Evolutionary conservation across 768 basidiomycete species (phyloP), one percentile per base, ranked within the genome.

Genomic region (Russula emetica): DNA sequence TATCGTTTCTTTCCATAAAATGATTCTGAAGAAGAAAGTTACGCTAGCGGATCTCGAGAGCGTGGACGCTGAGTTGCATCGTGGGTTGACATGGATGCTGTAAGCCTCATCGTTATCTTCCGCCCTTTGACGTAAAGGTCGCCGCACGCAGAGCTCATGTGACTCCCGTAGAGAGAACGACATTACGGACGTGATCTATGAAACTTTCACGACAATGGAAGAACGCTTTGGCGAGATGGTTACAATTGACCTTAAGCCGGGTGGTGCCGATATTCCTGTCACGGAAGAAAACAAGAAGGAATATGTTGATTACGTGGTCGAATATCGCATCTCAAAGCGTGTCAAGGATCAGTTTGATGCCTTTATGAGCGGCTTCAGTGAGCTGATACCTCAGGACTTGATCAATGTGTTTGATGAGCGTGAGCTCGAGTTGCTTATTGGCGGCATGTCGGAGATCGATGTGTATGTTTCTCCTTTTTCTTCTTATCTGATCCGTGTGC

Each of bases 281-380:
- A 98, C 95, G 0, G 82, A 99, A 74, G 94, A 96, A 16, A 99
- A 98, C 82, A 99, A 99, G 86, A 94, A 93, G 76, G 97, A 98
- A 69, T 99, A 98, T 69, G 93, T 98, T 42, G 94, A 98, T 66
- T 79, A 78, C 60, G 86, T 98, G 63, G 94, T 98, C 56, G 95
- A 97, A 71, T 96, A 98, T 79, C 93, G 97, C 72, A 98, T 99
- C 76, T 91, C 91, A 64, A 89, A 88, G 73, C 94, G 97, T 61
- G 94, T 98, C 66, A 93, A 94, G 78, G 97, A 99, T 64, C 97
- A 99, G 74, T 98, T 98, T 73, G 94, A 98, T 64, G 94, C 96
- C 5, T 98, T 99, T 82, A 96, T 98, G 94, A 91, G 90, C n/a
- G 97, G 97, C 53, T 98, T 98, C 84, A 97, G 94, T 80, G 97